Conservation (phyloP, 73 alveolate genomes). For the Stentor coeruleus region DNA sequence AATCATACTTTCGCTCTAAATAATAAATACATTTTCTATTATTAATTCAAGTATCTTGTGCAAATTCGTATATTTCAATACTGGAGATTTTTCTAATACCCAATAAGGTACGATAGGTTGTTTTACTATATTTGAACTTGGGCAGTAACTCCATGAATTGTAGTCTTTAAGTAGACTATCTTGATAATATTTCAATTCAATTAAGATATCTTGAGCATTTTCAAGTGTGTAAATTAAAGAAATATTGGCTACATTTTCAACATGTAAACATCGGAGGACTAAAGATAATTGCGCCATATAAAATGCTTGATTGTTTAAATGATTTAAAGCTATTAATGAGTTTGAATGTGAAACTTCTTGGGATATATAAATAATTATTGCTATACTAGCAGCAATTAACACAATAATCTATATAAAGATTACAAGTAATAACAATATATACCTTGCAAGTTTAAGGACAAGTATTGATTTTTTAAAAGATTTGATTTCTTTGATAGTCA, state of each 20-base stretch:
- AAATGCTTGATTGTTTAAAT: neutral
- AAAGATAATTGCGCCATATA: neutral
- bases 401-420: neutral
- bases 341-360: neutral
- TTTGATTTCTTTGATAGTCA: neutral
- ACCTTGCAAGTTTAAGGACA: neutral
- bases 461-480: neutral
- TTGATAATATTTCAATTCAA: neutral
- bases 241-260: neutral
- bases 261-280: neutral
- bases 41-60: neutral
- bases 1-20: neutral
- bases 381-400: neutral
- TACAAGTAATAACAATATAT: neutral
- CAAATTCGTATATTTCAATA: too few species aligned
- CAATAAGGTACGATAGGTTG: neutral
- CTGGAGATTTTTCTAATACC: neutral
- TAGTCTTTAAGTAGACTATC: neutral
- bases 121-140: neutral
- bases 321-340: neutral
- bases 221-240: neutral
- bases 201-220: neutral
- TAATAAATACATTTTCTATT: neutral
- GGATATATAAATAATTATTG: too few species aligned
- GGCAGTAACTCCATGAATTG: neutral